Conservation (phyloP, 495 filamentous ascomycete species). For the Xeromyces bisporus region DNA sequence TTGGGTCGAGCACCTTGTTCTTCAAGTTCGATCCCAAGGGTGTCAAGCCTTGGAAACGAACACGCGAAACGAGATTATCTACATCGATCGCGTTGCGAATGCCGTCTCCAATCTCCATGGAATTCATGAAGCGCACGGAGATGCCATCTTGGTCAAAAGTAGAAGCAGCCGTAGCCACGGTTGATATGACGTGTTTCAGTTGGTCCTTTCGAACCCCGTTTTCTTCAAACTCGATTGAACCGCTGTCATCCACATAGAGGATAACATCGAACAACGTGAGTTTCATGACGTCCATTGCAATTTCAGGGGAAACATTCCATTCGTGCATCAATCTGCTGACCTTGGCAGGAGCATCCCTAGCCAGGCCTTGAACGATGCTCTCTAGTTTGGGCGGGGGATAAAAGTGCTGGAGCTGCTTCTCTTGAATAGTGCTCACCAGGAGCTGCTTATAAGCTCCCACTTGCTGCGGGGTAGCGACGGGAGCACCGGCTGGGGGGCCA, state of each 20-base stretch:
- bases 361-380: slow-evolving; percentile 18
- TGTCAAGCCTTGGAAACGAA: slow-evolving; percentile 50
- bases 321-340: slow-evolving; percentile 35
- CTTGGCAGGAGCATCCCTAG: slow-evolving; percentile 27
- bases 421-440: slow-evolving; percentile 35
- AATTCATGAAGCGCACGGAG: slow-evolving; percentile 57
- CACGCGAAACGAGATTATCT: slow-evolving; percentile 34
- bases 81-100: slow-evolving; percentile 43
- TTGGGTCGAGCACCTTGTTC: slow-evolving; percentile 44
- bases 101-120: slow-evolving; percentile 27
- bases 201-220: slow-evolving; percentile 50
- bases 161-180: slow-evolving; percentile 45
- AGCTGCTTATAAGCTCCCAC: slow-evolving; percentile 35
- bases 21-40: slow-evolving; percentile 46
- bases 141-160: slow-evolving; percentile 59
- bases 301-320: slow-evolving; percentile 41
- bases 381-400: slow-evolving; percentile 33
- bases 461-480: slow-evolving; percentile 29
- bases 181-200: slow-evolving; percentile 41
- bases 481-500: slow-evolving; percentile 12
- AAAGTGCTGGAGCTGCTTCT: slow-evolving; percentile 39
- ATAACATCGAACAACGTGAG: slow-evolving; percentile 49
- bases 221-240: slow-evolving; percentile 53
- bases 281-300: slow-evolving; percentile 51
- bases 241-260: slow-evolving; percentile 57